Evolutionary conservation across 495 filamentous ascomycete genomes (phyloP).

Genomic region (Penicillium maclennaniae): DNA sequence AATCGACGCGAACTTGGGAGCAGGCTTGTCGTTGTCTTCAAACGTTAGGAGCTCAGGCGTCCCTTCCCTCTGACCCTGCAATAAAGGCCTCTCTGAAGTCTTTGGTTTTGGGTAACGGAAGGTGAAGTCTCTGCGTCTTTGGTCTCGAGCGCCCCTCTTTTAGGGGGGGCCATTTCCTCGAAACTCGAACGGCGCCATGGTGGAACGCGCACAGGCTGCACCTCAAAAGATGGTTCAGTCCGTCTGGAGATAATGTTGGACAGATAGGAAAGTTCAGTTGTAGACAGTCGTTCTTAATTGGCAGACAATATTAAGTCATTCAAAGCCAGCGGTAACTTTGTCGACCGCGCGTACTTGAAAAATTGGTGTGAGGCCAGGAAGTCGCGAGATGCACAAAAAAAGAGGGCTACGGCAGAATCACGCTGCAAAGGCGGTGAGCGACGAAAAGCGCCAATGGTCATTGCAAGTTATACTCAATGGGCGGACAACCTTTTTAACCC

Average conservation of each 20-base stretch:
- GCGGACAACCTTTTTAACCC: slow-evolving; percentile 11
- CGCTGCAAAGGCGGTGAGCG: slow-evolving; percentile 3
- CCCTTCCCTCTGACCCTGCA: slow-evolving; percentile 33
- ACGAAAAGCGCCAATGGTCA: not conserved
- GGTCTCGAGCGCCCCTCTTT: not conserved
- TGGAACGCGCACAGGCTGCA: slow-evolving; percentile 1
- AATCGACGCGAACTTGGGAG: slow-evolving; percentile 42
- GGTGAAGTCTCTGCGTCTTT: slow-evolving; percentile 34
- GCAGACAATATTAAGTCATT: not conserved
- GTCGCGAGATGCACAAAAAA: not conserved
- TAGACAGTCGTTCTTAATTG: not conserved
- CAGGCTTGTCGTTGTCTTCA: slow-evolving; percentile 24
- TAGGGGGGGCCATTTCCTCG: slow-evolving; percentile 25
- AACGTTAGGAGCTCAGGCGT: slow-evolving; percentile 37
- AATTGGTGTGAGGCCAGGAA: not conserved
- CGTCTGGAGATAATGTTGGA: not conserved
- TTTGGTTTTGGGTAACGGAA: slow-evolving; percentile 36
- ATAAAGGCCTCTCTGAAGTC: slow-evolving; percentile 45
- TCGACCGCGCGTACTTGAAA: not conserved
- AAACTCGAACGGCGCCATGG: slow-evolving; percentile 38
- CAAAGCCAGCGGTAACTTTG: not conserved
- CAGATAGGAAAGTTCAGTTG: not conserved
- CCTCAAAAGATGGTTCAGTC: not conserved
- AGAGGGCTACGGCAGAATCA: not conserved
- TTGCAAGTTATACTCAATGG: not conserved